Percentiles rank a stretch among this genome's conserved stretches.
Evolutionary conservation across 495 filamentous ascomycete genomes (phyloP).

Genomic region (Penicillium daleae): DNA sequence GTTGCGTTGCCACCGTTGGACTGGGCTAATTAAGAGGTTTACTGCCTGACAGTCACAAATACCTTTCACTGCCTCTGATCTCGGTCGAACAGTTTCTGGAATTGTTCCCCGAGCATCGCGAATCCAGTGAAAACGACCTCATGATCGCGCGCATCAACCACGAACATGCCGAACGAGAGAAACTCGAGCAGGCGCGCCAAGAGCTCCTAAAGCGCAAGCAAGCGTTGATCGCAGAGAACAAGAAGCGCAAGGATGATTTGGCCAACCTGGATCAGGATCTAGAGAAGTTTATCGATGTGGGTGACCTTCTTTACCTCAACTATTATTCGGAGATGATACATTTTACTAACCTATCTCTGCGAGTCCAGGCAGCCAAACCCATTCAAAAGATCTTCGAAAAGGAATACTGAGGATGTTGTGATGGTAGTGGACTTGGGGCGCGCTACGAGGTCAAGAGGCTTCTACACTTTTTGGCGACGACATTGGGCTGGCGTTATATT

Average conservation of each 20-base stretch:
- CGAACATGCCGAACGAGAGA: conserved; percentile 83
- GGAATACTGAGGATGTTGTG: conserved; percentile 50
- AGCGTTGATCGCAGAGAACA: conserved; percentile 88
- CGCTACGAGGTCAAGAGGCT: conserved; percentile 12
- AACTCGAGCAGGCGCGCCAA: conserved; percentile 83
- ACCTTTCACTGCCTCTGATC: conserved; percentile 81
- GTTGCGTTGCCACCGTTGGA: conserved; percentile 14
- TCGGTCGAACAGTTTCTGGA: conserved; percentile 80
- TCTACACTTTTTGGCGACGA: conserved; percentile 19
- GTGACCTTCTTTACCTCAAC: no score
- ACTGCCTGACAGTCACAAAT: conserved; percentile 72
- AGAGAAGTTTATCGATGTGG: conserved; percentile 83
- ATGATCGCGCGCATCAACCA: conserved; percentile 94
- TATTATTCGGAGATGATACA: no score
- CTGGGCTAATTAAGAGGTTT: conserved; percentile 10
- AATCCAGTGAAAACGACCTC: conserved; percentile 71
- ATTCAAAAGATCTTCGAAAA: conserved; percentile 84
- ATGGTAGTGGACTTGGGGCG: no score
- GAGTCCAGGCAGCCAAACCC: conserved; percentile 73
- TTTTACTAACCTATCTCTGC: conserved; percentile 16
- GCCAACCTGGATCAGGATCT: conserved; percentile 85
- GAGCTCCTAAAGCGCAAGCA: conserved; percentile 89
- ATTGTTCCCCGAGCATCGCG: conserved; percentile 72
- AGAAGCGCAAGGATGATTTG: conserved; percentile 91
- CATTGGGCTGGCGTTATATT: conserved; percentile 37